Evolutionary conservation across 2,329 filamentous ascomycete species (phyloP).

Genomic region (Fusarium subglutinans): DNA sequence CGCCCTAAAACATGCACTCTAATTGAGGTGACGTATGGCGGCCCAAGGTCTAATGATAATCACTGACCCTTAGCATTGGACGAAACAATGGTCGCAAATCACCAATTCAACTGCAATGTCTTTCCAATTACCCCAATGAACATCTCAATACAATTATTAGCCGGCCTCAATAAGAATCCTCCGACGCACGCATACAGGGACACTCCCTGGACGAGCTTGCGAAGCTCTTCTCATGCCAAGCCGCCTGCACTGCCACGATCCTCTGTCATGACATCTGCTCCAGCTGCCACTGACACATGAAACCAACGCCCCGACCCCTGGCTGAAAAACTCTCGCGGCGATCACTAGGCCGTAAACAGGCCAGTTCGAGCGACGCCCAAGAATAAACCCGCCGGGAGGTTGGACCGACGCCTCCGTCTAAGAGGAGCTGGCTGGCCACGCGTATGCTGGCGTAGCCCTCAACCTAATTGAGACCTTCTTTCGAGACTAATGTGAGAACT

Average conservation of each 20-base stretch:
- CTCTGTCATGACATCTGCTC: constrained; percentile 16
- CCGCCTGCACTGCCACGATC: constrained; percentile 35
- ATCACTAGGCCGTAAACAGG: constrained; percentile 33
- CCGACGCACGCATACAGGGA: neutral
- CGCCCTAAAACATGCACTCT: constrained; percentile 11
- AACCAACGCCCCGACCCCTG: constrained; percentile 12
- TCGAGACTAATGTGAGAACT: constrained; percentile 6
- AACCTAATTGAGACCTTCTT: neutral
- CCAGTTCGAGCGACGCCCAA: constrained; percentile 27
- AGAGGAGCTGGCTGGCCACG: constrained; percentile 27
- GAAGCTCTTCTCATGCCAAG: constrained; percentile 27
- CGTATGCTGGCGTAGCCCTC: constrained; percentile 38
- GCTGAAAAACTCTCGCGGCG: constrained; percentile 23
- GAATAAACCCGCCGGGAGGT: constrained; percentile 11
- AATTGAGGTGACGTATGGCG: constrained; percentile 20
- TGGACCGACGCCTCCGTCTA: constrained; percentile 18
- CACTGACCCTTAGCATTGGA: neutral
- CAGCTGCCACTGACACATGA: constrained; percentile 14
- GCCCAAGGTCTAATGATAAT: constrained; percentile 1
- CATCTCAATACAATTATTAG: constrained; percentile 8
- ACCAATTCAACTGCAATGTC: neutral
- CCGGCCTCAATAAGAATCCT: constrained; percentile 4
- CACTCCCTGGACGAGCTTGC: constrained; percentile 21
- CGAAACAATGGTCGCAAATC: neutral
- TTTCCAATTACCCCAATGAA: constrained; percentile 3